A percentile compares a stretch with the other conserved stretches of the same genome.
Conservation (phyloP, 2,329 filamentous ascomycete species). For the Penicillium sp. region DNA sequence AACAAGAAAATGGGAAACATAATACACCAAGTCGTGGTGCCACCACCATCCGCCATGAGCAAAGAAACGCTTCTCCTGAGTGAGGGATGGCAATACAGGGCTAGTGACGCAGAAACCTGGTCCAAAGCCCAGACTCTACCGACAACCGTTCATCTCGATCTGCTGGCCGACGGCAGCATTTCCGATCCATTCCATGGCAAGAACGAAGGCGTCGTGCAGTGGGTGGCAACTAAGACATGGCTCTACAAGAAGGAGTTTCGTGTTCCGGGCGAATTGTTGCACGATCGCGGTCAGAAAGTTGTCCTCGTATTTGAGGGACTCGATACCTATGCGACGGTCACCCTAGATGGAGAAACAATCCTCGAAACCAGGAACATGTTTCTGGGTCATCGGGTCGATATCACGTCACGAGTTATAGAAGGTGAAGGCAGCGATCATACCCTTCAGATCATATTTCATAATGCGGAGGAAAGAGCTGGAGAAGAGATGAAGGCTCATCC, state of each 20-base stretch:
- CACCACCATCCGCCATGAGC: background rate
- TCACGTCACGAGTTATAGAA: conserved; percentile 57
- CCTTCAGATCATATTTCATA: conserved; percentile 56
- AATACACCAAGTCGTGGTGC: background rate
- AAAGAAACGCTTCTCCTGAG: background rate
- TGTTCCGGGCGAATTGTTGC: background rate
- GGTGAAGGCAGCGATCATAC: conserved; percentile 43
- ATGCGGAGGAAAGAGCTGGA: conserved; percentile 50
- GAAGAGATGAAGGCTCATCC: conserved; percentile 48
- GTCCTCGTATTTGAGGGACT: conserved; percentile 76
- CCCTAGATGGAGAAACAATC: conserved; percentile 69
- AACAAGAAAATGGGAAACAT: background rate
- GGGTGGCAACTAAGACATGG: conserved; percentile 1
- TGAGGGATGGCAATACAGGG: background rate
- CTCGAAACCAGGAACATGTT: conserved; percentile 82
- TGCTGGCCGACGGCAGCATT: background rate
- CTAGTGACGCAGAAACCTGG: background rate
- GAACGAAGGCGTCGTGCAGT: conserved; percentile 1
- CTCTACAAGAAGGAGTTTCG: background rate
- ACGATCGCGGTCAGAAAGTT: conserved; percentile 32
- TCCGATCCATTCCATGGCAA: conserved; percentile 2
- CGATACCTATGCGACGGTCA: conserved; percentile 77
- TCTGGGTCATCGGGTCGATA: conserved; percentile 70
- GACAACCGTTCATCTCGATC: background rate
- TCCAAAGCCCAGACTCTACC: background rate